Evolutionary conservation across 176 grass and related monocot genomes (phyloP).

Genomic region (Triticum timopheevii): DNA sequence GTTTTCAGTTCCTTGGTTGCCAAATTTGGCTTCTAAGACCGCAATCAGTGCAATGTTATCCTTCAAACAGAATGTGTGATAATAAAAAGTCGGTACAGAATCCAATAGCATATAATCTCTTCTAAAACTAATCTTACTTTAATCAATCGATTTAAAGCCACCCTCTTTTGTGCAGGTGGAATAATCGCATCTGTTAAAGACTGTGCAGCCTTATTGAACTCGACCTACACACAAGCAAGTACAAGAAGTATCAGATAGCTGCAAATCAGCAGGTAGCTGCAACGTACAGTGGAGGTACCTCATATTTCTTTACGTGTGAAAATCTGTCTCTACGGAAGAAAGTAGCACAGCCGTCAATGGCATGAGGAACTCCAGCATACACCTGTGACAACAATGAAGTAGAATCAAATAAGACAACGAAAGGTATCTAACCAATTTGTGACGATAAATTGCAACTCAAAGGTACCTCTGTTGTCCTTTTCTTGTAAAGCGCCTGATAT

Average conservation of each 20-base stretch:
- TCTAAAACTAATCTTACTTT: slow-evolving; percentile 49
- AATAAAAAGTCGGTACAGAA: slow-evolving; percentile 20
- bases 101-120: neutral
- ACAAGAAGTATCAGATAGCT: slow-evolving; percentile 33
- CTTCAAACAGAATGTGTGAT: slow-evolving; percentile 35
- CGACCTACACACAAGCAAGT: slow-evolving; percentile 66
- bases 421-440: slow-evolving; percentile 19
- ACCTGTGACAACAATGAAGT: slow-evolving; percentile 47
- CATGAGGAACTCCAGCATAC: slow-evolving; percentile 64
- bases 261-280: slow-evolving; percentile 23
- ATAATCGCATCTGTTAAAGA: slow-evolving; percentile 94
- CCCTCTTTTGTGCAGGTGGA: slow-evolving; percentile 76
- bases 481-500: slow-evolving; percentile 99
- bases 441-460: slow-evolving; percentile 15
- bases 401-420: slow-evolving; percentile 21
- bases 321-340: slow-evolving; percentile 99
- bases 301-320: slow-evolving; percentile 99
- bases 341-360: slow-evolving; percentile 89
- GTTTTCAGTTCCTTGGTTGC: slow-evolving; percentile 83
- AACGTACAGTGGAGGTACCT: slow-evolving; percentile 51
- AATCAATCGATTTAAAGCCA: slow-evolving; percentile 81
- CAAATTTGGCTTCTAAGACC: slow-evolving; percentile 93
- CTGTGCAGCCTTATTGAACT: slow-evolving; percentile 99
- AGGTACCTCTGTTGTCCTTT: slow-evolving; percentile 87
- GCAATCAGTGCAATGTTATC: slow-evolving; percentile 96